Conservation (phyloP, 2,329 filamentous ascomycete species). For the Rutstroemia sp. region DNA sequence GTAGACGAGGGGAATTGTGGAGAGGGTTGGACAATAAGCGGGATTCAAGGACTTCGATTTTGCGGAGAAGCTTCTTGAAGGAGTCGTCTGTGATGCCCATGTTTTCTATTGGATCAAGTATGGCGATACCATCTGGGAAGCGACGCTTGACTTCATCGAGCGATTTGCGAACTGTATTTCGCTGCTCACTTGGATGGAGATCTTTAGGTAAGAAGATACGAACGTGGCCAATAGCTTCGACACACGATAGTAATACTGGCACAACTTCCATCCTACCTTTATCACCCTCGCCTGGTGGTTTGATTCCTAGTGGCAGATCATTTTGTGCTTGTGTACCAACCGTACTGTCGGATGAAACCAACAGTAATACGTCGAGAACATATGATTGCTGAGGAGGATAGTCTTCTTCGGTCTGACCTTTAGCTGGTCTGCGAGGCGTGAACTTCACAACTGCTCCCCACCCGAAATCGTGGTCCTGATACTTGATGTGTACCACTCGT, state of each 20-base stretch:
- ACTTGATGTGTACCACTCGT: constrained; percentile 80
- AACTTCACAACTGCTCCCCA: constrained; percentile 87
- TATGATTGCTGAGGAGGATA: constrained; percentile 68
- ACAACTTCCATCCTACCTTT: constrained; percentile 72
- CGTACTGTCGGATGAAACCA: constrained; percentile 45
- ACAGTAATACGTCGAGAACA: constrained; percentile 74
- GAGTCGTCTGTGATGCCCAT: constrained; percentile 90
- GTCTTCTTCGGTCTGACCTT: constrained; percentile 59
- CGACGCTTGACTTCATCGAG: constrained; percentile 75
- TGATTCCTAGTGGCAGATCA: constrained; percentile 57
- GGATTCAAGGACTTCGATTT: constrained; percentile 95
- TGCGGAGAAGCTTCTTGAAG: constrained; percentile 87
- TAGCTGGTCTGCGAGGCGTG: constrained; percentile 55
- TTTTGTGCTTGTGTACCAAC: constrained; percentile 50
- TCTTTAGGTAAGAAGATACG: constrained; percentile 78
- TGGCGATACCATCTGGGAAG: constrained; percentile 85
- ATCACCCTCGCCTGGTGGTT: constrained; percentile 54
- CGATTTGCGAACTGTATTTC: constrained; percentile 58
- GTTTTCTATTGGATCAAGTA: constrained; percentile 89
- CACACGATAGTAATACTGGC: constrained; percentile 76
- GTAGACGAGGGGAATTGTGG: constrained; percentile 79
- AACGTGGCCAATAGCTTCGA: constrained; percentile 78
- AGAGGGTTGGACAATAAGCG: constrained; percentile 82
- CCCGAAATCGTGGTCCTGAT: constrained; percentile 75
- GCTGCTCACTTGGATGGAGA: constrained; percentile 58